Evolutionary conservation across 257 asterid species (phyloP).

Genomic region (Solanum chiquidenum): DNA sequence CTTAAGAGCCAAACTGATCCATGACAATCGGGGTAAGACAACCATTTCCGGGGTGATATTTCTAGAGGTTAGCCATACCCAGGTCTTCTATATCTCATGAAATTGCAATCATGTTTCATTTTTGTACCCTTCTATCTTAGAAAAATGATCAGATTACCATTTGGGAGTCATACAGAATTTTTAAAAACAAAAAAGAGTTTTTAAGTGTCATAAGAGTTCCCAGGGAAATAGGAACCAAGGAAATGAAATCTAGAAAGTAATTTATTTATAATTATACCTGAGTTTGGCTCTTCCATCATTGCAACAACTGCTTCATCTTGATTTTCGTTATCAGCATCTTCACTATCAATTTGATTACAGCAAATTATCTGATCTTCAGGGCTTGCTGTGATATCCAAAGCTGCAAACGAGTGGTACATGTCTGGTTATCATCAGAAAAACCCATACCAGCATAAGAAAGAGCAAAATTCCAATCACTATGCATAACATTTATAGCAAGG

Average conservation of each 20-base stretch:
- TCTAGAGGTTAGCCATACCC: not conserved
- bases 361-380: slow-evolving; percentile 1
- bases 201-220: not conserved
- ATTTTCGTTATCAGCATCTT: slow-evolving; percentile 7
- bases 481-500: not conserved
- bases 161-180: not conserved
- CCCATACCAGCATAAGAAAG: not conserved
- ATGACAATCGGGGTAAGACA: not conserved
- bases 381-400: slow-evolving; percentile 3
- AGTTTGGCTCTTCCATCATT: slow-evolving; percentile 9
- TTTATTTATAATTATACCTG: not conserved
- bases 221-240: not conserved
- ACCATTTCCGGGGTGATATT: not conserved
- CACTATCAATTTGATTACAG: slow-evolving; percentile 2
- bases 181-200: not conserved
- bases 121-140: not conserved
- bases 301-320: slow-evolving; percentile 9
- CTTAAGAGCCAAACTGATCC: not conserved
- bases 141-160: not conserved
- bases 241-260: not conserved
- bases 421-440: not conserved
- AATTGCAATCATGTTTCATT: not conserved
- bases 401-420: slow-evolving; percentile 9
- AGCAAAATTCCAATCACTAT: not conserved
- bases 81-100: not conserved